These are phyloP conservation scores for Neurospora tetrasperma DNA, from an alignment of 495 filamentous ascomycete species.

Conservation along the genomic window DNA sequence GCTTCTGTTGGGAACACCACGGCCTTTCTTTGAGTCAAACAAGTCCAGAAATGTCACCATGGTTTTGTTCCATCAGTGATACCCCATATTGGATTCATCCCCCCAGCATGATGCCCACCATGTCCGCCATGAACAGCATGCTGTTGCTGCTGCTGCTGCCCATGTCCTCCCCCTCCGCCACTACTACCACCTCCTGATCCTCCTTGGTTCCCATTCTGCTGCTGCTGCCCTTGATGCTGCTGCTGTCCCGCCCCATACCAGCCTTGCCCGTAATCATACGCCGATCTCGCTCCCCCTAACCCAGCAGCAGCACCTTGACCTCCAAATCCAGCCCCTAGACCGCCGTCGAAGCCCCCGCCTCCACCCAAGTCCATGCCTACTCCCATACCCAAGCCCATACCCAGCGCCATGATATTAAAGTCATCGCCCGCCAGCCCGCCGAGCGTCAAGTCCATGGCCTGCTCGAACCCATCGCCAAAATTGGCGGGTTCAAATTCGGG, in stretches of 20 bases:
- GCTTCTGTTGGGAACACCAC: not conserved
- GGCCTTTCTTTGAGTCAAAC: not conserved
- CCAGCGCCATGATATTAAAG: not conserved
- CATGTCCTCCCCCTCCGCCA: not conserved
- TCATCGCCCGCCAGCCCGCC: constrained; percentile 24
- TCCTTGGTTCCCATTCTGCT: not conserved
- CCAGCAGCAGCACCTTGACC: not conserved
- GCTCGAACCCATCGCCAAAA: constrained; percentile 37
- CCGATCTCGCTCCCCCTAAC: not conserved
- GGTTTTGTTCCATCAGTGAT: not conserved
- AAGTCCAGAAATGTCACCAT: not conserved
- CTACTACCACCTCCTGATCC: not conserved
- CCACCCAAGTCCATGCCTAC: constrained; percentile 7
- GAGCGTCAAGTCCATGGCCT: constrained; percentile 42
- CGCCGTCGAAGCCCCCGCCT: not conserved
- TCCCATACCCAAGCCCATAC: constrained; percentile 16
- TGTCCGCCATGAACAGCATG: not conserved
- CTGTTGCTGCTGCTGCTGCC: not conserved
- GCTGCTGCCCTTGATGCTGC: not conserved
- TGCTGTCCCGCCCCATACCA: not conserved
- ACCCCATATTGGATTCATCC: not conserved
- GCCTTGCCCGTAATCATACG: not conserved
- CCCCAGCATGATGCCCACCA: not conserved
- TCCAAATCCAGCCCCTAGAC: not conserved
- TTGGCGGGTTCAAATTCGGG: constrained; percentile 28